phyloP scores from a whole-genome alignment of 2,329 filamentous ascomycete genomes.

The Phoma sp. region DNA sequence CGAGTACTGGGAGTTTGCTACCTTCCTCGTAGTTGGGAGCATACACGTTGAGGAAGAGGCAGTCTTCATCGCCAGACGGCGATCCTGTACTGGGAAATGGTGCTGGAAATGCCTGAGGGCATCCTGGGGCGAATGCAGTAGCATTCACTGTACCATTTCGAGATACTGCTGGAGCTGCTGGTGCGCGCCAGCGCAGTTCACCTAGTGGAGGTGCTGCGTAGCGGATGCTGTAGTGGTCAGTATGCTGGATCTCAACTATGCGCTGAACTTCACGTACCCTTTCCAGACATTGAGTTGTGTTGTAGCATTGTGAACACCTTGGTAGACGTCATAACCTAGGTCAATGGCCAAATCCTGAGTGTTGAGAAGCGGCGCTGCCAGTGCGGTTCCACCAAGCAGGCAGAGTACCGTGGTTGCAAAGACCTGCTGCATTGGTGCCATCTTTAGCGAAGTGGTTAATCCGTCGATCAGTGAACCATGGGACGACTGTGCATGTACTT shows the following conservation, averaged over 20 bases:
- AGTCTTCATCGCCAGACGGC: slow-evolving; percentile 48
- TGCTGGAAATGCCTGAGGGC: too few relatives aligned
- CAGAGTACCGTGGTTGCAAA: slow-evolving; percentile 1
- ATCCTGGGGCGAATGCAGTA: slow-evolving; percentile 7
- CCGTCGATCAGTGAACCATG: too few relatives aligned
- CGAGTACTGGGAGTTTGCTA: slow-evolving; percentile 41
- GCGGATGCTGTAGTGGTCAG: slow-evolving; percentile 22
- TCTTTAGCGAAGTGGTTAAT: not conserved
- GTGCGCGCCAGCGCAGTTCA: slow-evolving; percentile 28
- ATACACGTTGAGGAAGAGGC: slow-evolving; percentile 48
- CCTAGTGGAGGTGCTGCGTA: slow-evolving; percentile 30
- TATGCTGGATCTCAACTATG: too few relatives aligned
- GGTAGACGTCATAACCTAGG: slow-evolving; percentile 32
- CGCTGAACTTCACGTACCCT: too few relatives aligned
- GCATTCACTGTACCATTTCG: slow-evolving; percentile 15
- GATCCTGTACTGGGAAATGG: too few relatives aligned
- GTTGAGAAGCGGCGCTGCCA: slow-evolving; percentile 1
- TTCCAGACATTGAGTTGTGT: slow-evolving; percentile 30
- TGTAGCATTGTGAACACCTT: slow-evolving; percentile 24
- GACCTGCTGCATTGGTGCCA: not conserved
- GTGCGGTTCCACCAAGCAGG: not conserved
- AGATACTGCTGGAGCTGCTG: slow-evolving; percentile 16
- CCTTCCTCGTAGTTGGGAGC: slow-evolving; percentile 34
- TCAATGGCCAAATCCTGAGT: slow-evolving; percentile 18
- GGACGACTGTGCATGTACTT: not conserved